Percentiles rank a stretch among this genome's conserved stretches.
Conservation (phyloP, 2,329 filamentous ascomycete species). For the Phaeosphaeria sp. region DNA sequence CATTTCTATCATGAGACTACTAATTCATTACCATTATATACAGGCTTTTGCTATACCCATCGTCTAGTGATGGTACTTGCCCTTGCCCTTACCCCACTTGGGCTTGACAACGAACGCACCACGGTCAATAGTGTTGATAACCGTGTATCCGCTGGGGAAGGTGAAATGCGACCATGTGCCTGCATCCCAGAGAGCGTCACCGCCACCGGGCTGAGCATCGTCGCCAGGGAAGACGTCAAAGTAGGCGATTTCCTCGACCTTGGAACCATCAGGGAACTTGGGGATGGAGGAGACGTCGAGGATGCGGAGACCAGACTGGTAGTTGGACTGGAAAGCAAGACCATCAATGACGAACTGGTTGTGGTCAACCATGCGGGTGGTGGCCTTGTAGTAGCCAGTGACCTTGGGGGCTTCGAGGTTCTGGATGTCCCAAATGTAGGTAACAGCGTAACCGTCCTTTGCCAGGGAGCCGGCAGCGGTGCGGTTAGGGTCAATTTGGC, state of each 20-base stretch:
- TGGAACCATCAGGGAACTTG: slow-evolving; percentile 42
- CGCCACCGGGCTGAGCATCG: slow-evolving; percentile 42
- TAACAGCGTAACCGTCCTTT: slow-evolving; percentile 43
- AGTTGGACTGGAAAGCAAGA: slow-evolving; percentile 52
- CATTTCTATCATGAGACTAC: slow-evolving; percentile 1
- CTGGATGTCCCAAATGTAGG: slow-evolving; percentile 48
- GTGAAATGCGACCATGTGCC: slow-evolving; percentile 53
- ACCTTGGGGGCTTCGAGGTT: slow-evolving; percentile 45
- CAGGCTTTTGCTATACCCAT: background rate
- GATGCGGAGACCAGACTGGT: slow-evolving; percentile 52
- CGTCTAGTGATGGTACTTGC: slow-evolving; percentile 29
- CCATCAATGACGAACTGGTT: slow-evolving; percentile 55
- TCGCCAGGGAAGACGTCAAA: slow-evolving; percentile 53
- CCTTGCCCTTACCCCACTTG: slow-evolving; percentile 33
- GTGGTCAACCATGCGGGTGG: slow-evolving; percentile 50
- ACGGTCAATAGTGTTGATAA: slow-evolving; percentile 59
- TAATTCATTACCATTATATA: slow-evolving; percentile 1
- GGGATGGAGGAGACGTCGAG: slow-evolving; percentile 51
- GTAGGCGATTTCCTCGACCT: slow-evolving; percentile 51
- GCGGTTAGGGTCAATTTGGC: slow-evolving; percentile 36
- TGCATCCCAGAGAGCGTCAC: slow-evolving; percentile 48
- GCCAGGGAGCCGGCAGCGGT: slow-evolving; percentile 34
- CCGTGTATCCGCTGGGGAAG: slow-evolving; percentile 50
- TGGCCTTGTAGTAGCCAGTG: slow-evolving; percentile 52
- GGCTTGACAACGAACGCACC: slow-evolving; percentile 46